Evolutionary conservation across 2,329 filamentous ascomycete species (phyloP).

Genomic region (Pseudonectria foliicola): DNA sequence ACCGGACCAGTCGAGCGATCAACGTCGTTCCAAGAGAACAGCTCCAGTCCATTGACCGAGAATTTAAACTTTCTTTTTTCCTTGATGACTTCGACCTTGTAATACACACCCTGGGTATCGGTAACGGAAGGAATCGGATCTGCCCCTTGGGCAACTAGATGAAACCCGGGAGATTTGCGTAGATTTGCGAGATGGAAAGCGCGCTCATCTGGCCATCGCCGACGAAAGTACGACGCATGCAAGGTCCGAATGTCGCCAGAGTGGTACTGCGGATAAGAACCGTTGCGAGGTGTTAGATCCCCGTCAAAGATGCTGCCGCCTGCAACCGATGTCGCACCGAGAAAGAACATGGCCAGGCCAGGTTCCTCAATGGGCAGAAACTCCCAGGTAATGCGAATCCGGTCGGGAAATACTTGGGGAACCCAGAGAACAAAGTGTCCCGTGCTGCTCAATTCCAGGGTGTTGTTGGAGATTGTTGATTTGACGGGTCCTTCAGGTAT

Average conservation of each 20-base stretch:
- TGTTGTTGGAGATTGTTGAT: conserved; percentile 14
- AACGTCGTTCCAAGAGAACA: conserved; percentile 15
- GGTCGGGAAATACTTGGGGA: conserved; percentile 15
- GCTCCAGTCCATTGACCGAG: conserved; percentile 10
- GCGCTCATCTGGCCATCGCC: conserved; percentile 17
- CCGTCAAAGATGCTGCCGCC: conserved; percentile 18
- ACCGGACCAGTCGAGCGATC: conserved; percentile 14
- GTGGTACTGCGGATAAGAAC: conserved; percentile 18
- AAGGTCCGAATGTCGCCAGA: conserved; percentile 16
- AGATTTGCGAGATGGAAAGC: conserved; percentile 17
- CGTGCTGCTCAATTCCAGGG: conserved; percentile 12
- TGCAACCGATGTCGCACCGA: conserved; percentile 11
- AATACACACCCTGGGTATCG: conserved; percentile 14
- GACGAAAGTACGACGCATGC: conserved; percentile 18
- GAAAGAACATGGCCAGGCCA: conserved; percentile 17
- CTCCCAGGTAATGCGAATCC: conserved; percentile 18
- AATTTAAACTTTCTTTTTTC: conserved; percentile 12
- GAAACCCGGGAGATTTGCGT: conserved; percentile 16
- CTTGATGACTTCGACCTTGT: conserved; percentile 17
- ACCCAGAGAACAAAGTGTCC: conserved; percentile 17
- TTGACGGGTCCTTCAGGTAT: conserved; percentile 14
- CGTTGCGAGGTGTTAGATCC: conserved; percentile 12
- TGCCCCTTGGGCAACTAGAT: conserved; percentile 17
- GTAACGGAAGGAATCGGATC: conserved; percentile 14
- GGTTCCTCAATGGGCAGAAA: conserved; percentile 13